A percentile compares a stretch with the other conserved stretches of the same genome.
Evolutionary conservation across 1,284 basidiomycete genomes (phyloP).

Genomic region (Mixia osmundae): DNA sequence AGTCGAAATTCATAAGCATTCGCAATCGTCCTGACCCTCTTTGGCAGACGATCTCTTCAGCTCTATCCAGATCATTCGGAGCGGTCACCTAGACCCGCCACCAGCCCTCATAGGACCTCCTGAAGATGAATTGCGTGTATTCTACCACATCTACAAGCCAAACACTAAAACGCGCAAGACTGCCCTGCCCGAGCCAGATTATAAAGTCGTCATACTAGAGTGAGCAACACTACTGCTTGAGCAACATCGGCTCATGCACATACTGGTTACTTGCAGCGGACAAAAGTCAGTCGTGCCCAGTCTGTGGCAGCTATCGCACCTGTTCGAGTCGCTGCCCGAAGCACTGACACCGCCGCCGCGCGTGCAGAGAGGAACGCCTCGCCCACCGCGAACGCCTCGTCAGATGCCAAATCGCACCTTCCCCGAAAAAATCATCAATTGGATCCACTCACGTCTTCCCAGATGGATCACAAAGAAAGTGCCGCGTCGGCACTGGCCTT

Average conservation of each 20-base stretch:
- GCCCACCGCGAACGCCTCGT: too few relatives aligned
- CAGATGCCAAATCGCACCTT: too few relatives aligned
- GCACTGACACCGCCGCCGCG: neutral
- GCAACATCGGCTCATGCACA: too few relatives aligned
- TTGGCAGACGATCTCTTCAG: conserved; percentile 31
- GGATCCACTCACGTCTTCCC: too few relatives aligned
- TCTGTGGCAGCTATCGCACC: conserved; percentile 36
- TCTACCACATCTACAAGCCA: conserved; percentile 85
- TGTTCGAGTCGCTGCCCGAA: conserved; percentile 36
- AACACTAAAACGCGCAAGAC: conserved; percentile 58
- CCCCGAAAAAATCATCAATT: too few relatives aligned
- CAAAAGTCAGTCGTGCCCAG: conserved; percentile 47
- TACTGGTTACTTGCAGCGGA: too few relatives aligned
- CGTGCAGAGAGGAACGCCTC: too few relatives aligned
- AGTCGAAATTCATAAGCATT: neutral
- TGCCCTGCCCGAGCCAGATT: conserved; percentile 58
- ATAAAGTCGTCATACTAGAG: conserved; percentile 59
- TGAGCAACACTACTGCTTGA: too few relatives aligned
- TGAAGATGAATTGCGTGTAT: conserved; percentile 41
- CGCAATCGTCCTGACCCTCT: neutral
- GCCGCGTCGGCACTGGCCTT: too few relatives aligned
- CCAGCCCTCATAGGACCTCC: conserved; percentile 3
- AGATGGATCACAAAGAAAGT: too few relatives aligned
- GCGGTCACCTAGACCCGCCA: conserved; percentile 27
- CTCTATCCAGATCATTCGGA: conserved; percentile 47